These are phyloP conservation scores for Vararia minispora DNA, from an alignment of 768 basidiomycete species.

Conservation along the genomic window DNA sequence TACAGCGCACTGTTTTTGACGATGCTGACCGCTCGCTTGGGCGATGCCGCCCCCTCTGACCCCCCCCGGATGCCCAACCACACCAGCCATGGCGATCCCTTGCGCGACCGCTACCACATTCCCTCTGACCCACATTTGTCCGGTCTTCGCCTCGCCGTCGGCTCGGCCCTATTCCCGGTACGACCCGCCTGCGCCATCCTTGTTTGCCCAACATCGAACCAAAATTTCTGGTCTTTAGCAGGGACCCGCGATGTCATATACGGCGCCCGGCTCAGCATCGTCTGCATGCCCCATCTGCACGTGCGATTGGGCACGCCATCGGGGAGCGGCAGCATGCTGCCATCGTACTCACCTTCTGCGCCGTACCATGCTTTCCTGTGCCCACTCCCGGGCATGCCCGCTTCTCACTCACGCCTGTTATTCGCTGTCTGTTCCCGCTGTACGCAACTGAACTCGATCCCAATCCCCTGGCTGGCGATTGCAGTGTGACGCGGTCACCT, in stretches of 20 bases:
- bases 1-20: no score
- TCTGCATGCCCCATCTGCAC: slow-evolving; percentile 29
- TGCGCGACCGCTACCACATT: slow-evolving; percentile 19
- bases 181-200: slow-evolving; percentile 17
- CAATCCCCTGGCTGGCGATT: no score
- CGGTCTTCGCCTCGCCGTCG: slow-evolving; percentile 39
- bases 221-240: slow-evolving; percentile 25
- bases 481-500: slow-evolving; percentile 14
- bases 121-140: slow-evolving; percentile 21
- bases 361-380: slow-evolving; percentile 6
- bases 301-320: no score
- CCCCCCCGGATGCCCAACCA: no score
- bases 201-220: not conserved
- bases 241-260: slow-evolving; percentile 33
- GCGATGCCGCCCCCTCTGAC: no score
- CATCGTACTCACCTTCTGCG: slow-evolving; percentile 17
- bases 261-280: slow-evolving; percentile 40
- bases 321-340: no score
- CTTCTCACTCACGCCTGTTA: no score
- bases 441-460: no score
- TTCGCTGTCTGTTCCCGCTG: no score
- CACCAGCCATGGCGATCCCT: no score
- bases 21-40: no score
- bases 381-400: no score
- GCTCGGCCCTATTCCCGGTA: slow-evolving; percentile 50